phyloP scores from a whole-genome alignment of 208 protist genomes.

The Wallacemonas sp. region DNA sequence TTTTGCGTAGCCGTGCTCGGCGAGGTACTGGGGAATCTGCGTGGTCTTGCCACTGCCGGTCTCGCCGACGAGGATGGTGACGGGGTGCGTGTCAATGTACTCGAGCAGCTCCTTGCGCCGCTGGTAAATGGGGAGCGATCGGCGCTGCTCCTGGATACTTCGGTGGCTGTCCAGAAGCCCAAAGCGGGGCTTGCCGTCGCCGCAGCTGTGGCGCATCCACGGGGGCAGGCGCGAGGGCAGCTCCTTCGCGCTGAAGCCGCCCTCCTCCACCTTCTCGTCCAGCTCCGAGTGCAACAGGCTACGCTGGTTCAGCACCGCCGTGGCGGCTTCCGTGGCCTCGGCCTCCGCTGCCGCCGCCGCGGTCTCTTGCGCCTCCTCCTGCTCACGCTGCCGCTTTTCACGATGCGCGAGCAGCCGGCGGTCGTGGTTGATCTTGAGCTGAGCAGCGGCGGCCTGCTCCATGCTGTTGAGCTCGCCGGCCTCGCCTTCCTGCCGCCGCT shows the following conservation, averaged over 20 bases:
- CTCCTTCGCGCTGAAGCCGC: slow-evolving; percentile 55
- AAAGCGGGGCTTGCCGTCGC: slow-evolving; percentile 60
- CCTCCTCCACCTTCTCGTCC: slow-evolving; percentile 61
- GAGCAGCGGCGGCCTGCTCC: slow-evolving; percentile 67
- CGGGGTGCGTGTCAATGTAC: slow-evolving; percentile 73
- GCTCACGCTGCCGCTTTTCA: slow-evolving; percentile 29
- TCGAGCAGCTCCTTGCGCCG: slow-evolving; percentile 91
- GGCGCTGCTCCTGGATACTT: slow-evolving; percentile 79
- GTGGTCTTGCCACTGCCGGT: slow-evolving; percentile 98
- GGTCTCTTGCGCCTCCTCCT: slow-evolving; percentile 19
- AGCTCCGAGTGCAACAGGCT: slow-evolving; percentile 69
- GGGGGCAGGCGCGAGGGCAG: slow-evolving; percentile 64
- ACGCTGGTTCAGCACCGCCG: slow-evolving; percentile 20
- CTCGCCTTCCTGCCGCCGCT: slow-evolving; percentile 55
- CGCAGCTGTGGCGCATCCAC: slow-evolving; percentile 85
- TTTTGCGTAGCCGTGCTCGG: slow-evolving; percentile 87
- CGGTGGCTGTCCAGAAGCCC: slow-evolving; percentile 56
- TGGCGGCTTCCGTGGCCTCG: not conserved
- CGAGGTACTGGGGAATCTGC: slow-evolving; percentile 95
- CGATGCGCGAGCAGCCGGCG: slow-evolving; percentile 65
- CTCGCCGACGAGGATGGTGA: slow-evolving; percentile 94
- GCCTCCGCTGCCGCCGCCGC: slow-evolving; percentile 18
- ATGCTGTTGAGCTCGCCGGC: slow-evolving; percentile 72
- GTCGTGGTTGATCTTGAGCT: slow-evolving; percentile 82
- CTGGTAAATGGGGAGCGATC: slow-evolving; percentile 95